Evolutionary conservation across 495 filamentous ascomycete species (phyloP).

Genomic region (Annulohypoxylon moriforme): DNA sequence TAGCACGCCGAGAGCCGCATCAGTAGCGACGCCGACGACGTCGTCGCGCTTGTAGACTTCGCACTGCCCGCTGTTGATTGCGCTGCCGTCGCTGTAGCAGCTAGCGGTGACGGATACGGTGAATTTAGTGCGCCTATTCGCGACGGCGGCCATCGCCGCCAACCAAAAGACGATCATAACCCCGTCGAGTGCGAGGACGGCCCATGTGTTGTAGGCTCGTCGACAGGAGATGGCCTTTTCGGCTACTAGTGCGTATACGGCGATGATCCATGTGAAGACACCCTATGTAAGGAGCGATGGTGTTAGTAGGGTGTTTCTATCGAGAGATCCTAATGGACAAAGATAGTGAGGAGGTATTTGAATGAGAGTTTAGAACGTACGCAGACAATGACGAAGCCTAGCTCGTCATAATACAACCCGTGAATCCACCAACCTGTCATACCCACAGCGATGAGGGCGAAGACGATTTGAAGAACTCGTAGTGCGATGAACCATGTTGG

Average conservation of each 20-base stretch:
- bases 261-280: constrained; percentile 60
- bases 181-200: constrained; percentile 57
- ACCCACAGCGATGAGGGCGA: constrained; percentile 52
- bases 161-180: constrained; percentile 62
- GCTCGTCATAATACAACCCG: constrained; percentile 48
- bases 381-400: constrained; percentile 55
- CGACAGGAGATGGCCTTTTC: constrained; percentile 54
- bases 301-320: constrained; percentile 14
- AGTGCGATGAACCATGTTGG: constrained; percentile 55
- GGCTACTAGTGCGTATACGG: constrained; percentile 53
- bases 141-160: constrained; percentile 58
- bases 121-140: constrained; percentile 55
- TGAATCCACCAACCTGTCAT: constrained; percentile 59
- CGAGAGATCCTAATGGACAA: not conserved
- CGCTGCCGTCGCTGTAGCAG: constrained; percentile 55
- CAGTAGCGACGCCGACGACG: constrained; percentile 30
- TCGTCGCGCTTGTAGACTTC: constrained; percentile 42
- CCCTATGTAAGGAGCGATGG: constrained; percentile 40
- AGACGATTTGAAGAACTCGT: constrained; percentile 54
- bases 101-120: constrained; percentile 43
- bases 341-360: not conserved
- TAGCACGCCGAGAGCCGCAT: constrained; percentile 48
- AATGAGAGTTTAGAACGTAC: constrained; percentile 46
- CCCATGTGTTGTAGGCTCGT: constrained; percentile 59
- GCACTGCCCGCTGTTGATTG: constrained; percentile 53